Percentiles rank a stretch among this genome's conserved stretches.
Conservation (phyloP, 192 early-diverging fungal species). For the Gamsiella multidivaricata region DNA sequence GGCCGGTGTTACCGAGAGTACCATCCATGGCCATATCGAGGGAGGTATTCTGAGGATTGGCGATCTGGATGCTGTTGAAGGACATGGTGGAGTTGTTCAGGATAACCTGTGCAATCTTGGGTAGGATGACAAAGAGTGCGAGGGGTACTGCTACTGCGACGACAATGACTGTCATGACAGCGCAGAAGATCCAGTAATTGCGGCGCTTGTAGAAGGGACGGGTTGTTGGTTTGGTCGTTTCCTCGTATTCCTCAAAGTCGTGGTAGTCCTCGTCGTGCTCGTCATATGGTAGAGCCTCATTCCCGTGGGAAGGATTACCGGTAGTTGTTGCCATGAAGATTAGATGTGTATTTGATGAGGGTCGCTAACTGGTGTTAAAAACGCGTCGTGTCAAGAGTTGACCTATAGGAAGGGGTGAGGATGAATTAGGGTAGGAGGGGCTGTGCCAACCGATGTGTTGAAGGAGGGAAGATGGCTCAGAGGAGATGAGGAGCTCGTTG, state of each 20-base stretch:
- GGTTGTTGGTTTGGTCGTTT: slow-evolving; percentile 49
- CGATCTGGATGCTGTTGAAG: slow-evolving; percentile 55
- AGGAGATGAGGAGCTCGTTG: too few species aligned
- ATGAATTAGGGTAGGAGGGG: too few species aligned
- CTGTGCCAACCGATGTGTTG: too few species aligned
- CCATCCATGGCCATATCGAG: slow-evolving; percentile 57
- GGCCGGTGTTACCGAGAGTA: slow-evolving; percentile 57
- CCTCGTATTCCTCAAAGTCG: slow-evolving; percentile 58
- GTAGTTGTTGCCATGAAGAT: slow-evolving; percentile 11
- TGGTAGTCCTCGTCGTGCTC: slow-evolving; percentile 50
- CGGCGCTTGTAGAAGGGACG: slow-evolving; percentile 59
- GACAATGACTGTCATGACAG: slow-evolving; percentile 56
- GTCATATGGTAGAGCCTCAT: slow-evolving; percentile 35
- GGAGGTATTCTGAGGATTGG: slow-evolving; percentile 43
- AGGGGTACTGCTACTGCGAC: slow-evolving; percentile 57
- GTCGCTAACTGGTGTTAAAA: neutral
- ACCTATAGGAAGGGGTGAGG: too few species aligned
- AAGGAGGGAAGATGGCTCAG: too few species aligned
- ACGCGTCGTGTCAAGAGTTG: neutral
- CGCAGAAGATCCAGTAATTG: slow-evolving; percentile 65
- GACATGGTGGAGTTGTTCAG: slow-evolving; percentile 56
- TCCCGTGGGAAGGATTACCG: slow-evolving; percentile 22
- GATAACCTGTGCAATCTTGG: slow-evolving; percentile 60
- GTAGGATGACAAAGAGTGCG: slow-evolving; percentile 64
- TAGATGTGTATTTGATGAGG: neutral